These are phyloP conservation scores for Penicillium subrubescens DNA, from an alignment of 495 filamentous ascomycete species.

Conservation along the genomic window DNA sequence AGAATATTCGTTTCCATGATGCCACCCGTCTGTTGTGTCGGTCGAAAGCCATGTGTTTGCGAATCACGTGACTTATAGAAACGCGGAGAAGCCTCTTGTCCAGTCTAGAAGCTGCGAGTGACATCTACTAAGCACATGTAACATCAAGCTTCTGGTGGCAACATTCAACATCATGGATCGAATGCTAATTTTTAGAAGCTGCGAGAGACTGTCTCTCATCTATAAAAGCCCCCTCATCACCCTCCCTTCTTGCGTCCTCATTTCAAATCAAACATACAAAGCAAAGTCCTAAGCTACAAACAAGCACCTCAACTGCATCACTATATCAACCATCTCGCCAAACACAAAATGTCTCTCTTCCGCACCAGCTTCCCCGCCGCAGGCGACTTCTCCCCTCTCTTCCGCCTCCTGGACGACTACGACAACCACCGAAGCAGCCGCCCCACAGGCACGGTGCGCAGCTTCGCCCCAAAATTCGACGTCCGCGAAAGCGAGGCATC, in stretches of 20 bases:
- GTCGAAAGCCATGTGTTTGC: no score
- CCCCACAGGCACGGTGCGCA: slow-evolving; percentile 25
- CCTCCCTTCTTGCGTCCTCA: background rate
- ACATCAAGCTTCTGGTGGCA: background rate
- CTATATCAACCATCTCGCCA: slow-evolving; percentile 8
- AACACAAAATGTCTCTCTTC: slow-evolving; percentile 42
- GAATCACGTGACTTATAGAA: slow-evolving; percentile 31
- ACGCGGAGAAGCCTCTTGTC: slow-evolving; percentile 33
- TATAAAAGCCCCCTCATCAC: background rate
- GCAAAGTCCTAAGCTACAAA: background rate
- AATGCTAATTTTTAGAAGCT: background rate
- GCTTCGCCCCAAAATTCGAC: slow-evolving; percentile 81
- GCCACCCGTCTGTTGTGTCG: background rate
- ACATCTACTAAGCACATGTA: slow-evolving; percentile 2
- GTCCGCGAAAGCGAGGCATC: slow-evolving; percentile 66
- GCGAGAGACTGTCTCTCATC: background rate
- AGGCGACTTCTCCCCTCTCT: slow-evolving; percentile 46
- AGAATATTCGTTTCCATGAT: background rate
- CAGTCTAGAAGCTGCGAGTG: slow-evolving; percentile 12
- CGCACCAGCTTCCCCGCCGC: slow-evolving; percentile 29
- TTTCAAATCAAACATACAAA: background rate
- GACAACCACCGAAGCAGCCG: slow-evolving; percentile 38
- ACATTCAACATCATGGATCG: background rate
- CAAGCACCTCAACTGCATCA: slow-evolving; percentile 2
- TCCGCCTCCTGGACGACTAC: slow-evolving; percentile 51